Base-by-base conservation (phyloP, 495 filamentous ascomycete species). In the Podospora bellae-mahoneyi region DNA sequence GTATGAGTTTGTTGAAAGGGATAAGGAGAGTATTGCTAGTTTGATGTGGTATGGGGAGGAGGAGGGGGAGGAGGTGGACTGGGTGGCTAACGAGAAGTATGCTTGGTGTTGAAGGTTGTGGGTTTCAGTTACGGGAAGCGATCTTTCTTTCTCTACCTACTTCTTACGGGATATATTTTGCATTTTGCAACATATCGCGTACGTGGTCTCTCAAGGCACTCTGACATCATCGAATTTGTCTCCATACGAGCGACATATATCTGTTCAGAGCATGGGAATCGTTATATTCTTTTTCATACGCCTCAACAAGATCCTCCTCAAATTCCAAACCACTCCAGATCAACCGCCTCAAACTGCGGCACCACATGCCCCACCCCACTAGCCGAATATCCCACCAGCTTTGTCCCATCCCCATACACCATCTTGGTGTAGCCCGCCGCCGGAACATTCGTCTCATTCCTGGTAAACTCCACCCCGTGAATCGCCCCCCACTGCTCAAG, bases 71-170 rank as follows among this genome's bases (percentile, higher is more conserved):
- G 82, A 88, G 26, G 81, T 97, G 55, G 90, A 93, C 60, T 99
- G 95, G 95, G 77, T 93, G 64, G 85, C 84, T 68, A 97, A 96
- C 74, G 94, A 99, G 84, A 97, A 96, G 83, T 97, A 88, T 80
- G 91, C 86, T 20, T 99, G 94, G 94, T 97, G 92, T 76, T 97
- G 23, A 58, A 58, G n/a, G 60, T 19, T 4, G 55, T 5, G 4
- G 30, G 30, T 32, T 32, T 32, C 23, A 2, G 30, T 7, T 4
- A 32, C 6, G 5, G 30, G 30, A 32, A 32, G 30, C 30, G 30
- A 32, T 5, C 4, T 32, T 7, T 32, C 30, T 32, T 32, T 32
- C 30, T 32, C 30, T 23, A 23, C 23, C 23, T 23, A 32, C 4
- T 32, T 32, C 7, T 32, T 32, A 32, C 30, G 30, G 30, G 30